phyloP scores from a whole-genome alignment of 2,329 filamentous ascomycete species.

The Aspergillus calidoustus region DNA sequence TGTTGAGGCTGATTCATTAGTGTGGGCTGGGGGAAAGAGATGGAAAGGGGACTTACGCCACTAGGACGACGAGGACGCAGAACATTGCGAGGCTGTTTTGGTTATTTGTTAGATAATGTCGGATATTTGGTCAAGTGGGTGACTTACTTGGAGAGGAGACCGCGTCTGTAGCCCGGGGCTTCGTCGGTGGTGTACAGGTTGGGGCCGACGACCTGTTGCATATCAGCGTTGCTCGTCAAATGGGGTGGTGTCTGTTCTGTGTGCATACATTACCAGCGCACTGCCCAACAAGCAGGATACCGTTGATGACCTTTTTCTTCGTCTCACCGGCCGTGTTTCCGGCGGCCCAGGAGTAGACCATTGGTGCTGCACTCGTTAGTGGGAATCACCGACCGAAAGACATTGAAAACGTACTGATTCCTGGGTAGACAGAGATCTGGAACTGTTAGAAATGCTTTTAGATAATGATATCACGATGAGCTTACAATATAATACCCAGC shows the following conservation, averaged over 20 bases:
- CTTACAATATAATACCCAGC: constrained; percentile 60
- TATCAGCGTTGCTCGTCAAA: neutral
- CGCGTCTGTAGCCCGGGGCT: constrained; percentile 61
- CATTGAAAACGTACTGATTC: constrained; percentile 49
- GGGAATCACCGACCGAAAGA: too few relatives aligned
- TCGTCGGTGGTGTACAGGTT: constrained; percentile 67
- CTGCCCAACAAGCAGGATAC: constrained; percentile 67
- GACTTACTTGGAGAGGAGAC: constrained; percentile 63
- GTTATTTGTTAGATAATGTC: neutral
- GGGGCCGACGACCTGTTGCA: constrained; percentile 61
- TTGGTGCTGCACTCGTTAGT: constrained; percentile 53
- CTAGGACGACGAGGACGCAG: constrained; percentile 60
- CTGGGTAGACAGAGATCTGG: constrained; percentile 63
- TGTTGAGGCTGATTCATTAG: constrained; percentile 34
- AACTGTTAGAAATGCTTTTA: neutral
- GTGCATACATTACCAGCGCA: constrained; percentile 62
- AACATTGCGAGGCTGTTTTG: constrained; percentile 60
- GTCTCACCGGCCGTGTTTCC: constrained; percentile 68
- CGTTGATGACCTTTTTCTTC: constrained; percentile 70
- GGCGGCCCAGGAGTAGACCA: constrained; percentile 73
- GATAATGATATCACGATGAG: neutral
- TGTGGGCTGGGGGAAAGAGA: neutral
- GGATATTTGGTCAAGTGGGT: too few relatives aligned
- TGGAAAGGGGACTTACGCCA: constrained; percentile 37
- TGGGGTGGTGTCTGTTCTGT: neutral